Evolutionary conservation across 2,329 filamentous ascomycete genomes (phyloP), one percentile per base, ranked within the genome.

Genomic region (Colletotrichum sp.): DNA sequence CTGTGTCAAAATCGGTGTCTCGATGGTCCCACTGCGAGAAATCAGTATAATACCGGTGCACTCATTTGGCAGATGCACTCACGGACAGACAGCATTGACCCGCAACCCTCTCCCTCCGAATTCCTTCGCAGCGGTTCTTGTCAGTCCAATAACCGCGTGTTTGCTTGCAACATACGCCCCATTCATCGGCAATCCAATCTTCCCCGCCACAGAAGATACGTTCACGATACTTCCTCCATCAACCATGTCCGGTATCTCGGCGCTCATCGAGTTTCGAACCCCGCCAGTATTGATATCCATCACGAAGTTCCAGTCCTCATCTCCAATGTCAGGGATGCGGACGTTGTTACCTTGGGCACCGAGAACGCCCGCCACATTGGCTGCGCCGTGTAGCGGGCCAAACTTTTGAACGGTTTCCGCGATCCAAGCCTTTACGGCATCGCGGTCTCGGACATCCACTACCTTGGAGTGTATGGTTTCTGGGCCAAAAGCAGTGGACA

Each of bases 231-330:
- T 86, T 0, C 85, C 87, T 4, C 68, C 78, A 9, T 82, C 80
- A 32, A 77, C 79, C 71, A 90, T 86, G 1, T 82, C 81, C 16
- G 81, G 83, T 13, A 91, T 74, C 78, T 91, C 80, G n/a, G 87
- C 86, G 18, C 88, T 82, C 74, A 92, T 75, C 74, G 88, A 90
- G 66, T 89, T 86, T 81, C 90, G 88, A 32, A 88, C 81, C 7
- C 90, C 89, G 9, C 80, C 84, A 9, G 86, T 74, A 78, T 90
- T 90, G 12, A 90, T 85, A 3, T 80, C 78, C 69, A 89, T 79
- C 18, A 86, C 81, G 32, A 81, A 80, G 55, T 86, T 83, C 86
- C 86, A 90, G 26, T 86, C 82, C 1, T 85, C 82, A 24, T 87
- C 83, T 1, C 81, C 81, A 24, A 85, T 76, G 18, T 83, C 79